Evolutionary conservation across 2,329 filamentous ascomycete genomes (phyloP).

Genomic region (Macrophomina phaseolina): DNA sequence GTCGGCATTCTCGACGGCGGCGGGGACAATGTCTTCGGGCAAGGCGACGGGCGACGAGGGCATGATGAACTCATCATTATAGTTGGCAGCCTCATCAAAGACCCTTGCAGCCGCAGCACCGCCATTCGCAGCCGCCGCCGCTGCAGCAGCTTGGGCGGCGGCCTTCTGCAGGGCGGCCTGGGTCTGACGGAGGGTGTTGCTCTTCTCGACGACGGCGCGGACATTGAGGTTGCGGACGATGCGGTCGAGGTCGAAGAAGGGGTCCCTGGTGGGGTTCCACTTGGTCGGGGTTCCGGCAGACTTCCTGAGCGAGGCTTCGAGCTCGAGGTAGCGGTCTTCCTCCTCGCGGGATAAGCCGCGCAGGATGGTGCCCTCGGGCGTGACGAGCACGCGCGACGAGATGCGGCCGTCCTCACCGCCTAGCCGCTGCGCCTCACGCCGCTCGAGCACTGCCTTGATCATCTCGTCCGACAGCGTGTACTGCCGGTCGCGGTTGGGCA

Average conservation of each 20-base stretch:
- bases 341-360: conserved; percentile 72
- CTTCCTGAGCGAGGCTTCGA: conserved; percentile 61
- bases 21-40: neutral
- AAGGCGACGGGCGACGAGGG: conserved; percentile 6
- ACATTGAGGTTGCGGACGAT: conserved; percentile 25
- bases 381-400: conserved; percentile 69
- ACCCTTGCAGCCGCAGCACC: neutral
- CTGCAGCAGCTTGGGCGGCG: conserved; percentile 32
- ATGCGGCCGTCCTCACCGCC: conserved; percentile 50
- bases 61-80: conserved; percentile 29
- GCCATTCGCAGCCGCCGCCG: conserved; percentile 39
- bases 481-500: conserved; percentile 41
- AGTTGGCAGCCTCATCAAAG: conserved; percentile 26
- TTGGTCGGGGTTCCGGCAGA: conserved; percentile 36
- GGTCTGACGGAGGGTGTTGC: conserved; percentile 24
- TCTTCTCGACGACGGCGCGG: conserved; percentile 16
- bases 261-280: conserved; percentile 34
- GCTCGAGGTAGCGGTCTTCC: conserved; percentile 71
- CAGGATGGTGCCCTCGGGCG: conserved; percentile 77
- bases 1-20: conserved; percentile 15
- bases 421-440: conserved; percentile 49
- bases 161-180: conserved; percentile 30
- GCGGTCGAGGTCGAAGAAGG: conserved; percentile 17
- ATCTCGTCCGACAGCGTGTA: conserved; percentile 52
- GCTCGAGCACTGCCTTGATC: conserved; percentile 56